Evolutionary conservation across 345 rosid genomes (phyloP), one percentile per base, ranked within the genome.

Genomic region (Syzygium oleosum): DNA sequence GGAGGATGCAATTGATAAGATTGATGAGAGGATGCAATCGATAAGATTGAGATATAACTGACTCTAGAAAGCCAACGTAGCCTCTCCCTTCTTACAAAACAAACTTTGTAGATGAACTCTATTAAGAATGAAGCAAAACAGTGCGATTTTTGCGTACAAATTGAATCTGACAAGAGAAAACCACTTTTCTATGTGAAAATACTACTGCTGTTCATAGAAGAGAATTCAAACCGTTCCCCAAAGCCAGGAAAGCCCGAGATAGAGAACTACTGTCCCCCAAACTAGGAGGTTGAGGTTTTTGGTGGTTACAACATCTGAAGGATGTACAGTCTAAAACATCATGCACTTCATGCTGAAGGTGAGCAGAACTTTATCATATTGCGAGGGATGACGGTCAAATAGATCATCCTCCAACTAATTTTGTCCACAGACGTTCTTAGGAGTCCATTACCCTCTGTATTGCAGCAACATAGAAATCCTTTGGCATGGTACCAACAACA

Each of bases 401-500:
- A 52, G 63, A 85, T 85, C 58, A 23, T 85, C 59, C 49, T n/a
- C 58, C 63, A 85, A 53, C 65, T 19, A 19, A 73, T 73, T 38
- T 73, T 21, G 27, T 73, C 49, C n/a, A 13, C 11, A 58, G 49
- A 34, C 84, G 89, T 88, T 73, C 83, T 94, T 91, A 94, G 13
- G 91, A 90, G 84, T 91, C 89, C 91, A 97, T 89, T 54, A 96
- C 95, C 91, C 99, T 97, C 91, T 97, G 97, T 54, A 97, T 95
- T 34, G 99, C 99, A 86, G 98, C 93, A 84, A 95, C 88, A 73
- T 97, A 97, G 91, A 94, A 97, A 46, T 96, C 97, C 94, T 96
- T 97, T 0, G 98, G 99, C 99, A 97, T 96, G 90, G 99, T 97
- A 83, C 99, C 99, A 16, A 95, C 93, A 84, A 97, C 92, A 0